A percentile compares a stretch with the other conserved stretches of the same genome.
These are phyloP conservation scores for Lipomyces starkeyi DNA, from an alignment of 805 yeast genomes.

Conservation along the genomic window DNA sequence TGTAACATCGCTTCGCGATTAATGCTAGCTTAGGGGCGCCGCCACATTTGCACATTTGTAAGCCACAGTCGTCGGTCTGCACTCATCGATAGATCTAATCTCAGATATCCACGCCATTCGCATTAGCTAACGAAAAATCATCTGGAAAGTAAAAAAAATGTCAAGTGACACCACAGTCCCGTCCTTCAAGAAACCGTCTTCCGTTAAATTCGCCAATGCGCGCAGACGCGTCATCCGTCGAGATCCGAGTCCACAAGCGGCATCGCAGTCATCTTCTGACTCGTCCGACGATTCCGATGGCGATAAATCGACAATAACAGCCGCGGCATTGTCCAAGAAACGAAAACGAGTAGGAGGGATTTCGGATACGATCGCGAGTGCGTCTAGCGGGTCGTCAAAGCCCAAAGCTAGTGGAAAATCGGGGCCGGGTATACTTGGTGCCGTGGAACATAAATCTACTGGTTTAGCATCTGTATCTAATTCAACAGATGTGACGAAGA, in stretches of 20 bases:
- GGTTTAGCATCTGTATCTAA: constrained; percentile 34
- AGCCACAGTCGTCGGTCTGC: constrained; percentile 2
- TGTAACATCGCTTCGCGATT: too few species aligned
- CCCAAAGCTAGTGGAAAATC: constrained; percentile 1
- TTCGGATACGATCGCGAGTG: constrained; percentile 27
- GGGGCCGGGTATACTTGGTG: constrained; percentile 30
- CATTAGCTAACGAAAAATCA: background rate
- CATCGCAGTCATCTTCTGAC: constrained; percentile 2
- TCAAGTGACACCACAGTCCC: constrained; percentile 24
- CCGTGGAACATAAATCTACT: constrained; percentile 10
- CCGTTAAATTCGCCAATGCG: constrained; percentile 20
- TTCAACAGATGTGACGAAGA: constrained; percentile 42
- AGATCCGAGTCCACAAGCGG: too few species aligned
- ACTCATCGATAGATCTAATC: background rate
- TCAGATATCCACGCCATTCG: background rate
- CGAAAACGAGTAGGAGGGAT: constrained; percentile 29
- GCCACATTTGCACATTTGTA: constrained; percentile 16
- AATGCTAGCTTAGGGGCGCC: background rate
- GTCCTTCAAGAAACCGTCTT: constrained; percentile 25
- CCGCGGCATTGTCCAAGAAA: constrained; percentile 13
- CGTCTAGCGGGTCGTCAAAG: constrained; percentile 22
- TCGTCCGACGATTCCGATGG: constrained; percentile 5
- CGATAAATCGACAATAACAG: constrained; percentile 4
- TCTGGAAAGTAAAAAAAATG: constrained; percentile 5
- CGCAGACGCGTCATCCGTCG: constrained; percentile 17